Evolutionary conservation across 805 yeast species (phyloP), one percentile per base, ranked within the genome.

Genomic region (Kockiozyma suomiensis): DNA sequence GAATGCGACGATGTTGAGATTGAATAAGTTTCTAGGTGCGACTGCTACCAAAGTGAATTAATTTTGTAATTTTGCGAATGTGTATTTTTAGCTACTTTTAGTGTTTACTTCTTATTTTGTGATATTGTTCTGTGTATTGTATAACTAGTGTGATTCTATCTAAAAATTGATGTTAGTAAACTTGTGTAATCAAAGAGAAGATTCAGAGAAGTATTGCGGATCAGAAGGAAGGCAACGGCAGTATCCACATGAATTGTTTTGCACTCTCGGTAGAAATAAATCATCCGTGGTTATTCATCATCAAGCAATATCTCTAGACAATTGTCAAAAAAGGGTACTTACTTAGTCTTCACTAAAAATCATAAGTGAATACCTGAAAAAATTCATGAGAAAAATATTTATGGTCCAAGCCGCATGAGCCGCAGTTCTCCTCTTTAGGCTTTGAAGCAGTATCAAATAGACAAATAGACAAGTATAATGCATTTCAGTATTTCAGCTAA

Each of bases 171-270:
- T 25, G 28, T 28, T 45, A 26, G 49, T 26, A 43, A 21, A 19
- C n/a, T 4, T 8, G 30, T 3, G 15, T 17, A 13, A 42, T 35
- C 40, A 42, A 17, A 42, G 30, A 42, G 15, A 8, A 8, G 42
- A 38, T 8, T 7, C 21, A 15, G 19, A 17, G 26, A 17, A 41
- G 46, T 13, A 30, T 30, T 23, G 10, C 5, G 6, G 33, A 35
- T 76, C 79, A 76, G 79, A 74, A 76, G 79, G 79, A 76, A 76
- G 79, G 79, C 79, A 76, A 75, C 79, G 75, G 76, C 67, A 61
- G 55, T 70, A 53, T 71, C 75, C 67, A 70, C 76, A 73, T 58
- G 73, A 30, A 68, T 64, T 60, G 65, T 48, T 48, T 42, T 61
- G 71, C 73, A 71, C 74, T 64, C 71, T 69, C 67, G 72, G 66